Conservation (phyloP, 2,329 filamentous ascomycete genomes). For the Scorias spongiosa region DNA sequence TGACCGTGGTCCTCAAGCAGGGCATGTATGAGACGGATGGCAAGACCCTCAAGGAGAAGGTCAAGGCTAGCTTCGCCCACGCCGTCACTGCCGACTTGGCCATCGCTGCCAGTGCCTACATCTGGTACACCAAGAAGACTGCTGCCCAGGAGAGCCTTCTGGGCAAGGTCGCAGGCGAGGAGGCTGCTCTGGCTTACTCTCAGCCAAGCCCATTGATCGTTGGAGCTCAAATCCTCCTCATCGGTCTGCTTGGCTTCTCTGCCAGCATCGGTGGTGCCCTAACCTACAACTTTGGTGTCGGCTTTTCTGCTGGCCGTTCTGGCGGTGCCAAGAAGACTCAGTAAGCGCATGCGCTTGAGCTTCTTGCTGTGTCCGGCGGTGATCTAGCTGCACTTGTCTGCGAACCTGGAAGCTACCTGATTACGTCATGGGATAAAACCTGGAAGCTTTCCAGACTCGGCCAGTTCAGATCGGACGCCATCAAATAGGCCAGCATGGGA, state of each 20-base stretch:
- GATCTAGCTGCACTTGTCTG: no score
- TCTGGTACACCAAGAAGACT: conserved; percentile 25
- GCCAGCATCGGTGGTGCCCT: conserved; percentile 29
- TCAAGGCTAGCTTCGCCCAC: conserved; percentile 27
- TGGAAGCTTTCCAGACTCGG: no score
- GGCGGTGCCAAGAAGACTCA: conserved; percentile 12
- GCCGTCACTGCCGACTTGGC: conserved; percentile 28
- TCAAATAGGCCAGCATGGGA: no score
- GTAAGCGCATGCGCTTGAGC: conserved; percentile 1
- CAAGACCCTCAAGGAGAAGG: conserved; percentile 24
- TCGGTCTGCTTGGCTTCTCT: conserved; percentile 22
- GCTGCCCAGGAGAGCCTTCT: conserved; percentile 11
- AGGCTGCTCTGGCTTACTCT: conserved; percentile 11
- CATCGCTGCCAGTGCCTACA: conserved; percentile 23
- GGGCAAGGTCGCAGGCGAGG: conserved; percentile 10
- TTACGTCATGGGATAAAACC: no score
- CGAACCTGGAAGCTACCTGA: no score
- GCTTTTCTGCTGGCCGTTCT: conserved; percentile 18
- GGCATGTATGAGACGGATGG: conserved; percentile 24
- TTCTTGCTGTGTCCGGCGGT: no score
- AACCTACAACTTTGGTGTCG: conserved; percentile 32
- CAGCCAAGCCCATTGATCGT: conserved; percentile 3
- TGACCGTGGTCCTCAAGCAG: conserved; percentile 27
- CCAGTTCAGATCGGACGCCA: no score
- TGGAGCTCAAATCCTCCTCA: conserved; percentile 16